Percentiles rank a stretch among this genome's conserved stretches.
phyloP scores from a whole-genome alignment of 352 stramenopile species.

The Blastocystis sp. region DNA sequence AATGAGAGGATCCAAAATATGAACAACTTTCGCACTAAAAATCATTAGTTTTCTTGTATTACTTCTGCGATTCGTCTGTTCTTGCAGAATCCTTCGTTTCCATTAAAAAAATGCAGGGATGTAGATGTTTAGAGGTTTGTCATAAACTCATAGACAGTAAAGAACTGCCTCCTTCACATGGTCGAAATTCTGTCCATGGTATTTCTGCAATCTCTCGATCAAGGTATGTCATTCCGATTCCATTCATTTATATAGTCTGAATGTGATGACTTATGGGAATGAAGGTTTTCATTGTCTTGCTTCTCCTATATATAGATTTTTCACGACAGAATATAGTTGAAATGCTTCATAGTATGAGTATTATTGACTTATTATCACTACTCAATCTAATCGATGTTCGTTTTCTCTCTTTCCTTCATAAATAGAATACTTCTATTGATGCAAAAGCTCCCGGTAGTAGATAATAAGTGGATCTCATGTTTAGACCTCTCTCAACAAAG shows the following conservation, averaged over 20 bases:
- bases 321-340: neutral
- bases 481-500: too few relatives aligned
- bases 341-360: slow-evolving; percentile 5
- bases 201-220: neutral
- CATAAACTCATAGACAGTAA: neutral
- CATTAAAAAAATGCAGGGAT: neutral
- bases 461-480: too few relatives aligned
- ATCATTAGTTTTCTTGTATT: neutral
- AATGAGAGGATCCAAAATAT: neutral
- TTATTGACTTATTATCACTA: neutral
- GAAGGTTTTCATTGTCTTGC: neutral
- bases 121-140: neutral
- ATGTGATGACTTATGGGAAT: neutral
- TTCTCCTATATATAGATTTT: neutral
- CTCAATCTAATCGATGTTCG: slow-evolving; percentile 31
- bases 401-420: neutral
- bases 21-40: neutral
- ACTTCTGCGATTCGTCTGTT: neutral
- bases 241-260: neutral
- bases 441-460: neutral
- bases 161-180: neutral
- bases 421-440: neutral
- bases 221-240: neutral
- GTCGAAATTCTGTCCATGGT: neutral
- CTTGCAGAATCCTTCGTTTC: neutral